Evolutionary conservation across 1,284 basidiomycete genomes (phyloP).

Genomic region (Omphalotus olearius): DNA sequence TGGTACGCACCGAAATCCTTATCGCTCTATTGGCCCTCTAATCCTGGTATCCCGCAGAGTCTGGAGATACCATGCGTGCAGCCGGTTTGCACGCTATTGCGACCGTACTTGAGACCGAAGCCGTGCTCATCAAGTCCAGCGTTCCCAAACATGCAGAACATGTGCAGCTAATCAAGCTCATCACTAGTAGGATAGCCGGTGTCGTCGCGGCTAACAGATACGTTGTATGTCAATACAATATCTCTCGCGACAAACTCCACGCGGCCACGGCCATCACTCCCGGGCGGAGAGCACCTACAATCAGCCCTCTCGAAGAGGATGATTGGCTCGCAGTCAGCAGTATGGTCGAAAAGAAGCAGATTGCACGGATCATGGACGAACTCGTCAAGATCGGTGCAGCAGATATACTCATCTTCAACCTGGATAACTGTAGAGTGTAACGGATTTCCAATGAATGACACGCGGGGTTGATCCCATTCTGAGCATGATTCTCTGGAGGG

Average conservation of each 20-base stretch:
- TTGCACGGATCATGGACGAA: slow-evolving; percentile 91
- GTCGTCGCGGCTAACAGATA: slow-evolving; percentile 89
- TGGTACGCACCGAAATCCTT: slow-evolving; percentile 48
- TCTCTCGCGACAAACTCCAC: slow-evolving; percentile 59
- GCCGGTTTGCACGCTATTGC: slow-evolving; percentile 93
- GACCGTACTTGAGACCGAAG: slow-evolving; percentile 86
- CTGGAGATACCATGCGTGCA: slow-evolving; percentile 99
- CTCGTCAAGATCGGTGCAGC: slow-evolving; percentile 82
- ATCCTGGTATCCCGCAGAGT: slow-evolving; percentile 56
- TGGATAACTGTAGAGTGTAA: slow-evolving; percentile 94
- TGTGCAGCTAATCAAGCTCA: slow-evolving; percentile 71
- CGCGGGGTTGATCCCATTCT: too few relatives aligned
- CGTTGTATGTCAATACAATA: slow-evolving; percentile 92
- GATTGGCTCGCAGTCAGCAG: slow-evolving; percentile 90
- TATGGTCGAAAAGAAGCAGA: slow-evolving; percentile 87
- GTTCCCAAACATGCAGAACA: slow-evolving; percentile 66
- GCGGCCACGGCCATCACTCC: slow-evolving; percentile 79
- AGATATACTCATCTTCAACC: slow-evolving; percentile 86
- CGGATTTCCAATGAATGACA: background rate
- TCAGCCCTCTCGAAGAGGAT: slow-evolving; percentile 80
- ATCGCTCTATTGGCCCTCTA: background rate
- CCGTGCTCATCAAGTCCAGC: slow-evolving; percentile 87
- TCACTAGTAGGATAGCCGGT: slow-evolving; percentile 88
- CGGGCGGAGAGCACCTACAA: slow-evolving; percentile 86
- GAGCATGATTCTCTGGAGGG: too few relatives aligned